Evolutionary conservation across 192 early-diverging fungal genomes (phyloP), one percentile per base, ranked within the genome.

Genomic region (Coemansia pectinata): DNA sequence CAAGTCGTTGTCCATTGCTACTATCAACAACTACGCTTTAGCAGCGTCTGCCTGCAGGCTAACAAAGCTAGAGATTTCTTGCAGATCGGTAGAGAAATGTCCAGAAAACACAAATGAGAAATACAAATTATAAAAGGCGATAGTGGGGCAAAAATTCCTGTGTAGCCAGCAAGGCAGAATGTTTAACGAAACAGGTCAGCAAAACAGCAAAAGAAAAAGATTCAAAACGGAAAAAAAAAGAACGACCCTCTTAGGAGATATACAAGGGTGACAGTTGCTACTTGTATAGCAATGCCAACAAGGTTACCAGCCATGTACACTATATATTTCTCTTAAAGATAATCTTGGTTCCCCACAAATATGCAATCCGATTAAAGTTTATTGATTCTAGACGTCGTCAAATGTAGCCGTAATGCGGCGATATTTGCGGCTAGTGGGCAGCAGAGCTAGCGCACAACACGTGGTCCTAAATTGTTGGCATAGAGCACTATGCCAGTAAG

Each of bases 1-100:
- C 62, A 78, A 57, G 48, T 64, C 60, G 72, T 73, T 68, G 55
- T 76, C 58, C 80, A 83, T 83, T 68, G 69, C 58, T n/a, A 17
- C 57, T 38, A 36, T 21, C 38, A 33, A 6, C 29, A 17, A 58
- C 33, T 58, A 58, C 55, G 29, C 55, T 31, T 33, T 33, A 58
- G 31, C 52, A 55, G 25, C 25, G 52, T 55, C 25, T 27, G 62
- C 53, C 45, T 52, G 53, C 55, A 62, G 62, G 63, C 9, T 25
- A 15, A 23, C 52, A 12, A 55, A 31, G 25, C 4, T 25, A 31
- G 27, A 27, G 52, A 29, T 10, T 27, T 15, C 2, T 11, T 9
- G 52, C 52, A 29, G 52, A 29, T 25, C 8, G 36, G 53, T 39
- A 38, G 1, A 42, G 5, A 42, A 34, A 41, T 33, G 21, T 39